Percentiles rank a stretch among this genome's conserved stretches.
Evolutionary conservation across 129 eudicot species (phyloP).

Genomic region (carrot (Daucus carota)): DH1_v3.0 NC_030383.2:6294001-6294500

Average conservation of each 20-base stretch:
- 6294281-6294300: not conserved
- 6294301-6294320: not conserved
- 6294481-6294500: not conserved
- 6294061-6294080: not conserved
- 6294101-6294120: not conserved
- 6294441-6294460: not conserved
- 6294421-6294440: not conserved
- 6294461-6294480: not conserved
- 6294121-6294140: not conserved
- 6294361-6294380: not conserved
- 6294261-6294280: not conserved
- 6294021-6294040: slow-evolving; percentile 1
- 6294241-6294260: not conserved
- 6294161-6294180: slow-evolving; percentile 75
- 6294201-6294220: slow-evolving; percentile 77
- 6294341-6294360: not conserved
- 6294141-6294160: not conserved
- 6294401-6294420: not conserved
- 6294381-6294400: not conserved
- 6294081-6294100: not conserved
- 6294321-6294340: not conserved
- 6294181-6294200: slow-evolving; percentile 89
- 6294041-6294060: not conserved
- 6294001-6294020: not conserved
- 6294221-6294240: slow-evolving; percentile 53